A percentile compares a stretch with the other conserved stretches of the same genome.
phyloP scores from a whole-genome alignment of 1,139 yeast species.

The Nakaseomyces glabratus region DNA sequence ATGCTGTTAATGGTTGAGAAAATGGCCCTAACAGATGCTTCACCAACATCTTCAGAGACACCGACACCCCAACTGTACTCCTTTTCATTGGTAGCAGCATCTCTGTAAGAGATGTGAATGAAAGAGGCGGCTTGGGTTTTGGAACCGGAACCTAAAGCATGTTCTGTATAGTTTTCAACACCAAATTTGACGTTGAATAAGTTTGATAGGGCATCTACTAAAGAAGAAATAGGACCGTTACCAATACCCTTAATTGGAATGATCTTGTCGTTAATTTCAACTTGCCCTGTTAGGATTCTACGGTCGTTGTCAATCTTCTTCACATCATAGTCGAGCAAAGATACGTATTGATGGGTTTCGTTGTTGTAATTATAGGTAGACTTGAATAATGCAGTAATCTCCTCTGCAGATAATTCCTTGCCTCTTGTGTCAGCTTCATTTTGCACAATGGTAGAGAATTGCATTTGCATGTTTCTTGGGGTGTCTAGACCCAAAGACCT shows the following conservation, averaged over 20 bases:
- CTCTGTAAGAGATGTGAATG: slow-evolving; percentile 50
- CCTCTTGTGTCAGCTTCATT: slow-evolving; percentile 71
- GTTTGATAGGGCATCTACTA: slow-evolving; percentile 64
- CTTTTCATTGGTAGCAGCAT: slow-evolving; percentile 37
- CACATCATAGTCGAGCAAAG: slow-evolving; percentile 45
- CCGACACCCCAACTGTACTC: slow-evolving; percentile 86
- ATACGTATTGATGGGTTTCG: slow-evolving; percentile 28
- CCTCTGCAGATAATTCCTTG: slow-evolving; percentile 71
- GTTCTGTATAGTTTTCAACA: slow-evolving; percentile 83
- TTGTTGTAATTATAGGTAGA: slow-evolving; percentile 56
- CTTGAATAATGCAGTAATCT: slow-evolving; percentile 70
- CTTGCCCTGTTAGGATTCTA: slow-evolving; percentile 44
- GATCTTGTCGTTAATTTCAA: slow-evolving; percentile 40
- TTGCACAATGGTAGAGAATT: slow-evolving; percentile 81
- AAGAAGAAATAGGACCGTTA: slow-evolving; percentile 93
- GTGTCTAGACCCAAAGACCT: slow-evolving; percentile 82
- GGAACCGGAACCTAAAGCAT: slow-evolving; percentile 82
- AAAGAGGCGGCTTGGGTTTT: slow-evolving; percentile 85
- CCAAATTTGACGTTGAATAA: slow-evolving; percentile 52
- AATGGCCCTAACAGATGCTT: slow-evolving; percentile 76
- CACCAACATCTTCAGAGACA: slow-evolving; percentile 84
- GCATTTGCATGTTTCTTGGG: slow-evolving; percentile 87
- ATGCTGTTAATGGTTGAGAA: slow-evolving; percentile 58
- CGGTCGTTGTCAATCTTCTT: slow-evolving; percentile 35
- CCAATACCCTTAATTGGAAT: slow-evolving; percentile 60